Conservation (phyloP, 441 rosid species). For the Adansonia madagascariensis region DNA sequence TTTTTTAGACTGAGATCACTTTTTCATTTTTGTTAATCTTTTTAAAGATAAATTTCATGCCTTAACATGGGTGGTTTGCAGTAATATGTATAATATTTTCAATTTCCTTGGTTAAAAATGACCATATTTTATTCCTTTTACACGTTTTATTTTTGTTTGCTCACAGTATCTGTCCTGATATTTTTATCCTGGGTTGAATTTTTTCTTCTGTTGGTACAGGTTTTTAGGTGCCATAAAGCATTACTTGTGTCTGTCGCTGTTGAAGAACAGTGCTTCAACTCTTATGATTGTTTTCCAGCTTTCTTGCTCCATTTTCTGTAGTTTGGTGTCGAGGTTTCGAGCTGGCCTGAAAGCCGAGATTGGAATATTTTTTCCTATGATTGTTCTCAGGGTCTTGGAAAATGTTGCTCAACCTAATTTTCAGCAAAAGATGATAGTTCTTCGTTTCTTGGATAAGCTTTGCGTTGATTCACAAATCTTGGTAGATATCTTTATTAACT, state of each 20-base stretch:
- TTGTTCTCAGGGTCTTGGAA: slow-evolving; percentile 93
- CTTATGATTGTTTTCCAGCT: slow-evolving; percentile 97
- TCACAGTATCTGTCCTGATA: background rate
- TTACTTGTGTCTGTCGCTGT: slow-evolving; percentile 83
- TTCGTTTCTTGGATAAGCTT: slow-evolving; percentile 92
- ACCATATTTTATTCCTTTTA: background rate
- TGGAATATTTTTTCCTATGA: slow-evolving; percentile 98
- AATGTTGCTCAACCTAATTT: slow-evolving; percentile 97
- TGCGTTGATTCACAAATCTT: slow-evolving; percentile 94
- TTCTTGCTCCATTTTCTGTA: slow-evolving; percentile 67
- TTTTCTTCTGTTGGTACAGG: slow-evolving; percentile 51
- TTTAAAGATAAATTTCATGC: background rate
- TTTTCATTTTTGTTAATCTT: background rate
- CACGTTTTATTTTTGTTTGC: slow-evolving; percentile 6
- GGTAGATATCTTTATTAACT: slow-evolving; percentile 96
- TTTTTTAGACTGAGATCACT: too few relatives aligned
- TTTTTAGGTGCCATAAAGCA: slow-evolving; percentile 95
- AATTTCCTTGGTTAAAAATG: background rate
- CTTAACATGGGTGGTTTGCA: background rate
- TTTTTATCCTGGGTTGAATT: background rate
- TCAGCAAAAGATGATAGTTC: slow-evolving; percentile 99
- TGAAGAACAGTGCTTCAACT: slow-evolving; percentile 96
- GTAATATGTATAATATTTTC: background rate
- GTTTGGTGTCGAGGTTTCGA: slow-evolving; percentile 92
- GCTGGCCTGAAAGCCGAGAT: slow-evolving; percentile 98